Percentiles rank a stretch among this genome's conserved stretches.
These are phyloP conservation scores for Rhynchospora breviuscula DNA, from an alignment of 176 grass and related monocot species.

Conservation along the genomic window DNA sequence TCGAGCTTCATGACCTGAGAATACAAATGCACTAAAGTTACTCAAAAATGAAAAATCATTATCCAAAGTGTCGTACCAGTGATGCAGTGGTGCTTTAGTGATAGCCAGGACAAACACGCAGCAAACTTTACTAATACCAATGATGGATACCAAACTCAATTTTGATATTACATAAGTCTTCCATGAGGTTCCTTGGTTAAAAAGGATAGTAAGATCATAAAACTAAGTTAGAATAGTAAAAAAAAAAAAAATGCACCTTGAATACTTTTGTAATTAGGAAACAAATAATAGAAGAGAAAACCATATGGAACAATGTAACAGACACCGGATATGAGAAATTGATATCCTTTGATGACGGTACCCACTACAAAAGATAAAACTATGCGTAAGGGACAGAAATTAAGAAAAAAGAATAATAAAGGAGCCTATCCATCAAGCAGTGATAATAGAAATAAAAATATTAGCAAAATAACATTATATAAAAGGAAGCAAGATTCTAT, in stretches of 20 bases:
- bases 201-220: background rate
- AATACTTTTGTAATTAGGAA: conserved; percentile 82
- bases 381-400: background rate
- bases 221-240: background rate
- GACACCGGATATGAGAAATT: conserved; percentile 98
- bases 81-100: background rate
- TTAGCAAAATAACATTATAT: background rate
- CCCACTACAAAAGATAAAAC: conserved; percentile 95
- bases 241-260: conserved; percentile 57
- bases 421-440: background rate
- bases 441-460: background rate
- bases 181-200: background rate
- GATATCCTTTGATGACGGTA: conserved; percentile 88
- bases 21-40: conserved; percentile 5
- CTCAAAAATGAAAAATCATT: background rate
- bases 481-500: background rate
- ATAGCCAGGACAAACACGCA: background rate
- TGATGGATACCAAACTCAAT: too few relatives aligned
- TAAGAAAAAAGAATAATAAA: conserved; percentile 26
- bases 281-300: conserved; percentile 91
- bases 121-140: background rate
- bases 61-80: background rate
- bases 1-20: conserved; percentile 92
- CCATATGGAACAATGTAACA: conserved; percentile 89
- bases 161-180: background rate